phyloP scores from a whole-genome alignment of 2,329 filamentous ascomycete genomes.

The Emergomyces orientalis region DNA sequence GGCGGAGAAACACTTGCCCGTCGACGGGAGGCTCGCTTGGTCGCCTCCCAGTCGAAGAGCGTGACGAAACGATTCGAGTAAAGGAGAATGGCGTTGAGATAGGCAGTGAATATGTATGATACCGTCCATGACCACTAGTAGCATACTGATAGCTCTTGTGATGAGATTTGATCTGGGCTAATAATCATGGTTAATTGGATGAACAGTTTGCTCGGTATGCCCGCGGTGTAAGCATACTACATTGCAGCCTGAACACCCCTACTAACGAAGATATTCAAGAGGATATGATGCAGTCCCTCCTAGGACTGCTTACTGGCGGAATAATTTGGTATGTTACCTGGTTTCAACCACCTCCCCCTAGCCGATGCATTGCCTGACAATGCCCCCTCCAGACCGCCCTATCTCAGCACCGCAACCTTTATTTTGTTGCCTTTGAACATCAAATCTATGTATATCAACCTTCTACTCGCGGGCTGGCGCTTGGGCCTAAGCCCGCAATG shows the following conservation, averaged over 20 bases:
- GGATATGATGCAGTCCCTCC: not conserved
- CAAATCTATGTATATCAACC: slow-evolving; percentile 40
- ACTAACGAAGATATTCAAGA: not conserved
- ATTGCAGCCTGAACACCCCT: slow-evolving; percentile 1
- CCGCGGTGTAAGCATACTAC: slow-evolving; percentile 13
- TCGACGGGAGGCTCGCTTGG: not conserved
- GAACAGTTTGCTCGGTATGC: slow-evolving; percentile 22
- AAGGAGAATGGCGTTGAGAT: slow-evolving; percentile 12
- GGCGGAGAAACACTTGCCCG: too few relatives aligned
- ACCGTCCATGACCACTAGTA: not conserved
- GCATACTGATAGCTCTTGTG: not conserved
- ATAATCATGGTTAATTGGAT: not conserved
- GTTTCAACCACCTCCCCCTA: not conserved
- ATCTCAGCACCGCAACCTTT: slow-evolving; percentile 39
- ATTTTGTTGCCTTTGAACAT: slow-evolving; percentile 36
- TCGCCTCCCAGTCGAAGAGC: not conserved
- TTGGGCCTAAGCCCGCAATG: slow-evolving; percentile 33
- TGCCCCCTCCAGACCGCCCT: slow-evolving; percentile 30
- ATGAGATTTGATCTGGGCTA: not conserved
- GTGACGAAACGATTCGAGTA: slow-evolving; percentile 11
- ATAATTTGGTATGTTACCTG: slow-evolving; percentile 31
- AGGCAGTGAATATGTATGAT: slow-evolving; percentile 23
- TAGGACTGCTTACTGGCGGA: slow-evolving; percentile 27
- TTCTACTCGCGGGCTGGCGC: slow-evolving; percentile 30
- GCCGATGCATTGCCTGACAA: slow-evolving; percentile 9